Evolutionary conservation across 805 yeast genomes (phyloP).

Genomic region (Yamadazyma tumulicola): DNA sequence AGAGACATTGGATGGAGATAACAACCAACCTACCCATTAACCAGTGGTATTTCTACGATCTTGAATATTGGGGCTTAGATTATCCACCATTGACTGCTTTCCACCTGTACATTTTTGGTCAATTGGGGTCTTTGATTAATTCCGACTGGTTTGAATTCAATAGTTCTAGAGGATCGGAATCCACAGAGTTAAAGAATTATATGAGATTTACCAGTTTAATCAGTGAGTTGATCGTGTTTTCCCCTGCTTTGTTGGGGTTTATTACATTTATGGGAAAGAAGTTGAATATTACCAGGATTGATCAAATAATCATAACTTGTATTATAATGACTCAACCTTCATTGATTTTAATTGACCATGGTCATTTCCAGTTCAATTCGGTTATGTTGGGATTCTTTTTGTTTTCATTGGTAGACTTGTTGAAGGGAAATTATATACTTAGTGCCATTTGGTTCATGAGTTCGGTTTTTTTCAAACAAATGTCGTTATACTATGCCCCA

Average conservation of each 20-base stretch:
- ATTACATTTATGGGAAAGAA: conserved; percentile 68
- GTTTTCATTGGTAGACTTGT: conserved; percentile 60
- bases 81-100: conserved; percentile 96
- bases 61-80: conserved; percentile 94
- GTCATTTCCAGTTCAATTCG: conserved; percentile 93
- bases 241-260: conserved; percentile 76
- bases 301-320: conserved; percentile 72
- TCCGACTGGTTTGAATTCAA: conserved; percentile 74
- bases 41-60: conserved; percentile 86
- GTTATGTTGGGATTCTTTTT: conserved; percentile 90
- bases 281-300: conserved; percentile 55
- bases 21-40: conserved; percentile 70
- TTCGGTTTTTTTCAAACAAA: conserved; percentile 85
- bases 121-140: conserved; percentile 61
- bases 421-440: conserved; percentile 57
- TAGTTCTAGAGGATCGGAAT: conserved; percentile 73
- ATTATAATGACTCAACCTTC: conserved; percentile 84
- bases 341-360: conserved; percentile 84
- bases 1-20: conserved; percentile 95
- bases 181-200: conserved; percentile 62
- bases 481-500: conserved; percentile 93
- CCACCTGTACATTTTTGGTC: conserved; percentile 81
- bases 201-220: conserved; percentile 80
- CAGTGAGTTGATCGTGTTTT: conserved; percentile 69
- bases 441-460: conserved; percentile 77